A percentile compares a stretch with the other conserved stretches of the same genome.
Conservation (phyloP, 208 protist species). For the Leishmania gerbilli region DNA sequence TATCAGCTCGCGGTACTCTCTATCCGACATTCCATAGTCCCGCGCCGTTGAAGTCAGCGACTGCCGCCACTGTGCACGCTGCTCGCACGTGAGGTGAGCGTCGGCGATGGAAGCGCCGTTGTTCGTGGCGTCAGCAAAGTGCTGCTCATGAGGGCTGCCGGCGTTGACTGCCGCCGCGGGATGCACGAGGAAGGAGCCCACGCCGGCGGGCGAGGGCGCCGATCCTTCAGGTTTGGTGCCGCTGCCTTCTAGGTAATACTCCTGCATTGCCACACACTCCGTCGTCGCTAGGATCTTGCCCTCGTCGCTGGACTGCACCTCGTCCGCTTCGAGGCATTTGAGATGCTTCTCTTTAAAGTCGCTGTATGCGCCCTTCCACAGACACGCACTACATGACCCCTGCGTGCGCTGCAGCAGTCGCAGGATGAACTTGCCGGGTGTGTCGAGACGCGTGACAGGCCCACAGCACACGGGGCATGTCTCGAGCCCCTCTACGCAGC, state of each 20-base stretch:
- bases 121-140: slow-evolving; percentile 11
- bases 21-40: slow-evolving; percentile 47
- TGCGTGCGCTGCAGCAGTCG: slow-evolving; percentile 43
- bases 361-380: slow-evolving; percentile 58
- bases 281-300: not conserved
- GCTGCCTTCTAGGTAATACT: slow-evolving; percentile 47
- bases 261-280: slow-evolving; percentile 31
- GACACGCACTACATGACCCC: slow-evolving; percentile 54
- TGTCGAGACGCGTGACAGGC: slow-evolving; percentile 20
- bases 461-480: slow-evolving; percentile 57
- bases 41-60: slow-evolving; percentile 12
- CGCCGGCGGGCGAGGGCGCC: not conserved
- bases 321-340: slow-evolving; percentile 30
- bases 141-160: not conserved
- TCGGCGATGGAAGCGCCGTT: not conserved
- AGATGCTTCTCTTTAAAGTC: slow-evolving; percentile 52
- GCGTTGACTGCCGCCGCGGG: not conserved
- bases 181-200: not conserved
- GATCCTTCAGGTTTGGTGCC: not conserved
- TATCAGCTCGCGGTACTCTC: slow-evolving; percentile 43
- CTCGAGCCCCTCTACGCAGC: slow-evolving; percentile 38
- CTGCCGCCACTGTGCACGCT: slow-evolving; percentile 30
- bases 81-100: slow-evolving; percentile 10
- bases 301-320: slow-evolving; percentile 2
- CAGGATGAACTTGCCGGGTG: slow-evolving; percentile 46